Conservation (phyloP, 2,329 filamentous ascomycete genomes). For the Cercospora sojina region DNA sequence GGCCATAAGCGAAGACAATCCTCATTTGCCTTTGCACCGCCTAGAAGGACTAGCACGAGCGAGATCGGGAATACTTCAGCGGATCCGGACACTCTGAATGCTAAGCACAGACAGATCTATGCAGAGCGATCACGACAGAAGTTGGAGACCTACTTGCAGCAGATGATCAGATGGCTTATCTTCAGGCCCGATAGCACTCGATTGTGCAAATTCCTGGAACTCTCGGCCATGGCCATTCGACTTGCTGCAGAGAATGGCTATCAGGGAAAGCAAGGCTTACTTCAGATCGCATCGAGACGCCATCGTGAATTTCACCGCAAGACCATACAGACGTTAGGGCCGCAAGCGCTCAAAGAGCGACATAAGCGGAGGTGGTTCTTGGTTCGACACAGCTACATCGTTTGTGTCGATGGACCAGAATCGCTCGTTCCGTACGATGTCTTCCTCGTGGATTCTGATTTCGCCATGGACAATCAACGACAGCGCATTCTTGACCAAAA, state of each 20-base stretch:
- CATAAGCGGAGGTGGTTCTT: slow-evolving; percentile 97
- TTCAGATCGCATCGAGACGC: slow-evolving; percentile 85
- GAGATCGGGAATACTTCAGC: slow-evolving; percentile 41
- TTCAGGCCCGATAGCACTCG: slow-evolving; percentile 95
- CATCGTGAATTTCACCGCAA: slow-evolving; percentile 47
- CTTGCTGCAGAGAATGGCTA: slow-evolving; percentile 94
- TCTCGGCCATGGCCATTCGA: slow-evolving; percentile 89
- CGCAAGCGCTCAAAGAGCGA: slow-evolving; percentile 72
- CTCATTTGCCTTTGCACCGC: slow-evolving; percentile 55
- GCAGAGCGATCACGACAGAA: slow-evolving; percentile 80
- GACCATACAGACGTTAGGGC: slow-evolving; percentile 39
- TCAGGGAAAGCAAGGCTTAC: slow-evolving; percentile 93
- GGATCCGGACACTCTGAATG: slow-evolving; percentile 36
- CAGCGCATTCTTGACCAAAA: slow-evolving; percentile 51
- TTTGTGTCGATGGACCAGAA: slow-evolving; percentile 96
- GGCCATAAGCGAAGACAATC: slow-evolving; percentile 52
- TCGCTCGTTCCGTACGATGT: slow-evolving; percentile 99
- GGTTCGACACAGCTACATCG: slow-evolving; percentile 95
- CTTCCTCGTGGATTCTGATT: slow-evolving; percentile 90
- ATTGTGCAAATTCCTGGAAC: slow-evolving; percentile 90
- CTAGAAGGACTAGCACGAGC: slow-evolving; percentile 58
- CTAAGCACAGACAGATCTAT: slow-evolving; percentile 54
- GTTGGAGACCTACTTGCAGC: slow-evolving; percentile 84
- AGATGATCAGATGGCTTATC: slow-evolving; percentile 95
- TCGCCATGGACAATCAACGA: slow-evolving; percentile 73